Base-by-base conservation (phyloP, 306 rosid species). In the Cucumis cinereus region DNA sequence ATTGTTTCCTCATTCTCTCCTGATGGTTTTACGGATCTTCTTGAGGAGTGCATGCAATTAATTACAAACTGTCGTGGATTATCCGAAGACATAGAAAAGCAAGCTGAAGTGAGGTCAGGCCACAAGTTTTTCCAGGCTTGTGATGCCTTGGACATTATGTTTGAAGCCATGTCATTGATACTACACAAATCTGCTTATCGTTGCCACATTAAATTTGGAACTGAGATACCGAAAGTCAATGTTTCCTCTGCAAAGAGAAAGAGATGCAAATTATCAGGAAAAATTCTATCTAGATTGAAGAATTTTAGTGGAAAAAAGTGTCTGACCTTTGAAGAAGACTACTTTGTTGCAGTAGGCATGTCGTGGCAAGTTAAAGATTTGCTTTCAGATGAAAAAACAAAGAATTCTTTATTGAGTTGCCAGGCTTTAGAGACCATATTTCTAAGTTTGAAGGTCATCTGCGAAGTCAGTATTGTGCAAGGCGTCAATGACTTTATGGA, bases 341-440 rank as follows among this genome's bases (percentile, higher is more conserved):
- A 91, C 84, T 82, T 87, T 68, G 64, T 86, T 81, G 91, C 94
- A 35, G 88, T 82, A 56, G 98, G 94, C 62, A 77, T 91, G 78
- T 85, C 96, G 64, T 94, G 98, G 97, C 97, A 94, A 87, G 84
- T 91, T 52, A 87, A 83, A 77, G 96, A 94, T 78, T 81, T 94
- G 83, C 85, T 91, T 80, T 81, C 58, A 67, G 85, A 85, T 22
- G 91, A 84, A 81, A 85, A 85, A 71, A 55, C 84, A 40, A 84
- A 80, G 77, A 91, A 89, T 74, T 84, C 85, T 73, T 61, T 90
- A 77, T 75, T 91, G 83, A 83, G 69, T 72, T 85, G 89, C 76
- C 90, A 85, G 79, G 49, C 75, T 81, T 73, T 91, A 74, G 90
- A 83, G 66, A 78, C 84, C 53, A 62, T 79, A 77, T 83, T 87